A percentile compares a stretch with the other conserved stretches of the same genome.
These are phyloP conservation scores for Cytospora mali DNA, from an alignment of 2,329 filamentous ascomycete species.

Conservation along the genomic window DNA sequence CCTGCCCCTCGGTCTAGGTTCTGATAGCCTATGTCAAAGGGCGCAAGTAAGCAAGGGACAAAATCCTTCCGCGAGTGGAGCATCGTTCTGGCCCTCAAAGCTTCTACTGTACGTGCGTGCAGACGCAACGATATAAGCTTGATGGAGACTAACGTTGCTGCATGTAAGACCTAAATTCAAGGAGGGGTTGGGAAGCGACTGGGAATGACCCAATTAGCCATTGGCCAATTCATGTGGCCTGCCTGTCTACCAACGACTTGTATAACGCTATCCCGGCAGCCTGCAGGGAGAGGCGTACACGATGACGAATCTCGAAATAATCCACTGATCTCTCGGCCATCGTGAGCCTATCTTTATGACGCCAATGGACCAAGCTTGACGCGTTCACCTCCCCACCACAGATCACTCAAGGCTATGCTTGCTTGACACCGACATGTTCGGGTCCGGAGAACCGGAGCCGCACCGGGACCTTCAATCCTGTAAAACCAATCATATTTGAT, in stretches of 20 bases:
- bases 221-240: conserved; percentile 13
- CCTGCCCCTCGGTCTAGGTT: neutral
- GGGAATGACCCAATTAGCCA: neutral
- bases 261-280: neutral
- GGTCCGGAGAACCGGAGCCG: neutral
- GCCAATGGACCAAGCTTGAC: neutral
- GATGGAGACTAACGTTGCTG: conserved; percentile 23
- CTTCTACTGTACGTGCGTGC: neutral
- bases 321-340: neutral
- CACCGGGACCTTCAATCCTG: neutral
- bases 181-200: conserved; percentile 2
- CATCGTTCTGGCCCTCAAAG: no score
- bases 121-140: conserved; percentile 6
- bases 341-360: neutral
- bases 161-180: conserved; percentile 24
- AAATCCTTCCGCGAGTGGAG: conserved; percentile 24
- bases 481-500: conserved; percentile 2
- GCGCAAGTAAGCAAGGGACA: conserved; percentile 24
- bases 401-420: neutral
- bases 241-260: no score
- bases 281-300: conserved; percentile 8
- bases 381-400: neutral
- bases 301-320: conserved; percentile 16
- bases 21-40: neutral
- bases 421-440: neutral